A percentile compares a stretch with the other conserved stretches of the same genome.
These are phyloP conservation scores for Aspergillus homomorphus DNA, from an alignment of 495 filamentous ascomycete species.

Conservation along the genomic window DNA sequence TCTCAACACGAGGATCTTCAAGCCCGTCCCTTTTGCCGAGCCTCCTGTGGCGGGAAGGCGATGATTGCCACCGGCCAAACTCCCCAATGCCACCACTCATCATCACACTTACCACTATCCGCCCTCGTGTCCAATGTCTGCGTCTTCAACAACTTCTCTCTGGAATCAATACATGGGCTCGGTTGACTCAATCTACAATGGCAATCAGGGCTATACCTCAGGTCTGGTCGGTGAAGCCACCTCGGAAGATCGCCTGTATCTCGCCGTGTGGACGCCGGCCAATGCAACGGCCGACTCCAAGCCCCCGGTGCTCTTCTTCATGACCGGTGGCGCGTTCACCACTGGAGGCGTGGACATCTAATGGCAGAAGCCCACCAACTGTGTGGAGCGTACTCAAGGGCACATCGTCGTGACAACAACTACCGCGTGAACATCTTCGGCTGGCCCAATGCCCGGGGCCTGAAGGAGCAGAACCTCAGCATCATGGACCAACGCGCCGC, in stretches of 20 bases:
- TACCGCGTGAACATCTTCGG: slow-evolving; percentile 2
- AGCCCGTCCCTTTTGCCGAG: neutral
- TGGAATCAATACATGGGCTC: neutral
- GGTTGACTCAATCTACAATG: neutral
- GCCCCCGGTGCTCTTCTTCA: neutral
- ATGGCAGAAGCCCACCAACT: slow-evolving; percentile 1
- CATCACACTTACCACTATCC: neutral
- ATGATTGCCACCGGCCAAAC: neutral
- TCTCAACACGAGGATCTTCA: neutral
- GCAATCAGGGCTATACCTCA: neutral
- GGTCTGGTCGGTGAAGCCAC: neutral
- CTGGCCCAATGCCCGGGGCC: neutral
- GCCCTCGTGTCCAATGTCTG: neutral
- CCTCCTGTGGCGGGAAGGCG: neutral
- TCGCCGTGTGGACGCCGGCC: neutral
- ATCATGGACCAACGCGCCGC: slow-evolving; percentile 1
- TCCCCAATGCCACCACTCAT: slow-evolving; percentile 1
- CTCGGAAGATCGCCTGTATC: neutral
- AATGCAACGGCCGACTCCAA: neutral
- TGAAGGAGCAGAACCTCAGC: neutral
- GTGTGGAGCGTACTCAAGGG: neutral
- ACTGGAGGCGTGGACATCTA: neutral
- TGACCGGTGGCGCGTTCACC: neutral
- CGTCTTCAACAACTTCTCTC: neutral
- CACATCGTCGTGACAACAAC: slow-evolving; percentile 1